phyloP scores from a whole-genome alignment of 2,329 filamentous ascomycete genomes.

The Phaeosphaeria sp. region DNA sequence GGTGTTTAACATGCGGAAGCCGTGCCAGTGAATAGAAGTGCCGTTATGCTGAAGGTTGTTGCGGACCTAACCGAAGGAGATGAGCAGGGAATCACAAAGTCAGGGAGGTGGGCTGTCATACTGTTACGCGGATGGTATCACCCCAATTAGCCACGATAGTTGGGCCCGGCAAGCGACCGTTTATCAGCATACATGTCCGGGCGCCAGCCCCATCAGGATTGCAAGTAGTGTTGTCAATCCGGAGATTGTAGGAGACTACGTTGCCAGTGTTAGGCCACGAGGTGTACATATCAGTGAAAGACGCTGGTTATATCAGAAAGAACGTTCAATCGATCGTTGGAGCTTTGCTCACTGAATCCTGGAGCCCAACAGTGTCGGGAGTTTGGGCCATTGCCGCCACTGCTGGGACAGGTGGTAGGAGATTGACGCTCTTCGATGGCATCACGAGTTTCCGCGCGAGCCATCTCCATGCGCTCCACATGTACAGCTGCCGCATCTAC shows the following conservation, averaged over 20 bases:
- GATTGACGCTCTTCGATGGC: constrained; percentile 27
- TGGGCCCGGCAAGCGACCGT: constrained; percentile 67
- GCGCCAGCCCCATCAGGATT: constrained; percentile 48
- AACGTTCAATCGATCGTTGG: neutral
- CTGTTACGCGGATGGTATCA: constrained; percentile 44
- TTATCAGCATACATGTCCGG: constrained; percentile 46
- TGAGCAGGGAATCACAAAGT: neutral
- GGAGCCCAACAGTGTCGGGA: constrained; percentile 49
- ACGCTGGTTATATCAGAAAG: constrained; percentile 24
- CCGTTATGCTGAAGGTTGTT: constrained; percentile 64
- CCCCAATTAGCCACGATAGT: constrained; percentile 61
- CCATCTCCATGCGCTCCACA: constrained; percentile 19
- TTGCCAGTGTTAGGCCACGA: constrained; percentile 49
- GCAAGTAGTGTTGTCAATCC: constrained; percentile 51
- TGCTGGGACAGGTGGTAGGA: constrained; percentile 5
- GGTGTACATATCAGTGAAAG: constrained; percentile 51
- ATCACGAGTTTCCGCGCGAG: constrained; percentile 9
- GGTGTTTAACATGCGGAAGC: constrained; percentile 62
- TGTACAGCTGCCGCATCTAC: constrained; percentile 25
- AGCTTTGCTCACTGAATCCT: constrained; percentile 34
- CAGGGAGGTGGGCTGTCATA: neutral
- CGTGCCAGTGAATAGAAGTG: constrained; percentile 70
- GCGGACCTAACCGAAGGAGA: constrained; percentile 46
- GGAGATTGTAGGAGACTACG: constrained; percentile 41
- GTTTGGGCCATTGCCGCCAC: constrained; percentile 46